Conservation (phyloP, 352 stramenopile genomes). For the Aphanomyces stellatus region DNA sequence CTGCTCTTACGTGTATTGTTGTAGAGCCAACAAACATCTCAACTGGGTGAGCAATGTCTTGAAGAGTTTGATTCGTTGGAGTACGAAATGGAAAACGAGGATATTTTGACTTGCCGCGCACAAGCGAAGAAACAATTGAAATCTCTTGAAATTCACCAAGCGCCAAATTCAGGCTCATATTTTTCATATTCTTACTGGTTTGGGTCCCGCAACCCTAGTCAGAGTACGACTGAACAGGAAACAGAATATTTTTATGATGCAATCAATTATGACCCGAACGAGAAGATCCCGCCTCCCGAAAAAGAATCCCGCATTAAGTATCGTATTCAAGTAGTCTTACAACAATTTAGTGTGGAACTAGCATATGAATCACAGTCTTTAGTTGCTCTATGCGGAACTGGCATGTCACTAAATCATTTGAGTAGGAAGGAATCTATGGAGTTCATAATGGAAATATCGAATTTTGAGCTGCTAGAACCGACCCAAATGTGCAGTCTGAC, state of each 20-base stretch:
- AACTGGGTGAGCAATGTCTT: background rate
- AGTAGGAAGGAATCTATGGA: background rate
- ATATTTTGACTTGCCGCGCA: conserved; percentile 53
- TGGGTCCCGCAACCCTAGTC: background rate
- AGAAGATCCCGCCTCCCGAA: conserved; percentile 16
- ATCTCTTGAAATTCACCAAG: conserved; percentile 24
- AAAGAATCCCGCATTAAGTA: conserved; percentile 70
- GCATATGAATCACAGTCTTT: conserved; percentile 26
- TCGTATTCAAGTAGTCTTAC: conserved; percentile 54
- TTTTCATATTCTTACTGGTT: conserved; percentile 77
- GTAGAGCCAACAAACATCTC: background rate
- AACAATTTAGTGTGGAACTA: conserved; percentile 44
- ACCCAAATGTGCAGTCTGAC: background rate
- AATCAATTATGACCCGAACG: conserved; percentile 67
- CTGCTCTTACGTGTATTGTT: background rate
- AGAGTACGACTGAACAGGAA: conserved; percentile 47
- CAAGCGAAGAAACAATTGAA: conserved; percentile 39
- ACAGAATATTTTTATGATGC: conserved; percentile 68
- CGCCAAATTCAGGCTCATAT: conserved; percentile 21
- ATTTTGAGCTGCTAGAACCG: conserved; percentile 6
- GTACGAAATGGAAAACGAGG: conserved; percentile 53
- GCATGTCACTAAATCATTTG: background rate
- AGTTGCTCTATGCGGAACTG: background rate
- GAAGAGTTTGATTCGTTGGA: conserved; percentile 60
- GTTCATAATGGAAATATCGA: background rate